A percentile compares a stretch with the other conserved stretches of the same genome.
phyloP scores from a whole-genome alignment of 495 filamentous ascomycete species.

The Lophiotrema nucula region DNA sequence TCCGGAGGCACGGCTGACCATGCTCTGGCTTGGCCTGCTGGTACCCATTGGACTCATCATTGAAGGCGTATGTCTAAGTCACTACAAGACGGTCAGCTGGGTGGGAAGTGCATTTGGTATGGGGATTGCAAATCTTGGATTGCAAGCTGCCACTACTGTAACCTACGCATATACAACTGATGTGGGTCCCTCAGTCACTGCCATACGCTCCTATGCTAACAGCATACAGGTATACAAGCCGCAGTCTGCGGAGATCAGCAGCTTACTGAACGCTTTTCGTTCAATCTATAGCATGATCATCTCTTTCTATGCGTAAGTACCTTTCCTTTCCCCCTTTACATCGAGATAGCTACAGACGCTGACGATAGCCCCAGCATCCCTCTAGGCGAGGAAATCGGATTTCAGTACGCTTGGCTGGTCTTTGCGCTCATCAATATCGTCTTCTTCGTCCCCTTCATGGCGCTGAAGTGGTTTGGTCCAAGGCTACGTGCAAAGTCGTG shows the following conservation, averaged over 20 bases:
- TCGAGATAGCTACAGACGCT: background rate
- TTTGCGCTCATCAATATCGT: background rate
- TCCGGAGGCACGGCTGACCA: slow-evolving; percentile 36
- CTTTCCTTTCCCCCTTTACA: background rate
- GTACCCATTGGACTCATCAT: slow-evolving; percentile 33
- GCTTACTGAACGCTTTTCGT: slow-evolving; percentile 45
- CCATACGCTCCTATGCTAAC: background rate
- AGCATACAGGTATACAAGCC: slow-evolving; percentile 42
- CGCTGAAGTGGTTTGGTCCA: background rate
- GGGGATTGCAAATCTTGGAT: slow-evolving; percentile 38
- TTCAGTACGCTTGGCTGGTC: background rate
- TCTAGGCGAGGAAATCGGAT: background rate
- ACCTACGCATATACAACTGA: slow-evolving; percentile 43
- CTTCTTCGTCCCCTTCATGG: slow-evolving; percentile 2
- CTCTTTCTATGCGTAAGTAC: background rate
- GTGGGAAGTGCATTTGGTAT: slow-evolving; percentile 39
- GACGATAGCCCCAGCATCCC: background rate
- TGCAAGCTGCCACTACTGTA: slow-evolving; percentile 40
- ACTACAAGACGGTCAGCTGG: slow-evolving; percentile 36
- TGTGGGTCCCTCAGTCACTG: background rate
- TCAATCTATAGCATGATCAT: slow-evolving; percentile 39
- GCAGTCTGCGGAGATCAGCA: slow-evolving; percentile 44
- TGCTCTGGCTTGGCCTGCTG: slow-evolving; percentile 30
- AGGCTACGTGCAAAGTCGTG: background rate
- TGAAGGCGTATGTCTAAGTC: slow-evolving; percentile 36